Evolutionary conservation across 1,139 yeast species (phyloP).

Genomic region (Yamadazyma sp.): DNA sequence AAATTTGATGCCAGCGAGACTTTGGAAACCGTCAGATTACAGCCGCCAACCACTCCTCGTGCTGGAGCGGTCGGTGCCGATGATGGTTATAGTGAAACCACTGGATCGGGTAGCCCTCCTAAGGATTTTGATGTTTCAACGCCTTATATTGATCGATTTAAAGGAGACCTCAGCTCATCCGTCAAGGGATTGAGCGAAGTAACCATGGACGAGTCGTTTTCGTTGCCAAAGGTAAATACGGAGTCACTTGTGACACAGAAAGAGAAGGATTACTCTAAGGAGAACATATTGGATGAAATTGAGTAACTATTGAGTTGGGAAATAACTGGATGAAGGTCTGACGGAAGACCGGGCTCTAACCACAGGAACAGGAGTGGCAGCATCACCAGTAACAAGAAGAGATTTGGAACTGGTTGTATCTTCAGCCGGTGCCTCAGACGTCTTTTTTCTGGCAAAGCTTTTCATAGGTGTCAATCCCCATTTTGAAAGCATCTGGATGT

Average conservation of each 20-base stretch:
- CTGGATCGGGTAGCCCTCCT: not conserved
- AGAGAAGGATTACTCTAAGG: conserved; percentile 8
- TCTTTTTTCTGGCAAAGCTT: too few species aligned
- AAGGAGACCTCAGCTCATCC: not conserved
- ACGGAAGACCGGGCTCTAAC: too few species aligned
- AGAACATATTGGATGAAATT: conserved; percentile 10
- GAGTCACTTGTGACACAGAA: conserved; percentile 11
- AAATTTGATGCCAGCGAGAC: conserved; percentile 11
- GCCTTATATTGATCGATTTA: conserved; percentile 2
- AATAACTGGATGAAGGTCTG: too few species aligned
- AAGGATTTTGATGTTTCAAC: conserved; percentile 2
- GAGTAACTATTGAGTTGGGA: not conserved
- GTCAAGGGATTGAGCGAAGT: conserved; percentile 1
- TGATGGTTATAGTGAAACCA: not conserved
- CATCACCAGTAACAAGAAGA: too few species aligned
- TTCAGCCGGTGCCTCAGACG: too few species aligned
- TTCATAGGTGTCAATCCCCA: conserved; percentile 78
- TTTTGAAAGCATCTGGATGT: conserved; percentile 59
- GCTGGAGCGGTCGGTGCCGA: not conserved
- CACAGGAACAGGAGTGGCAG: too few species aligned
- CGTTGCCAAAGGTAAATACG: conserved; percentile 27
- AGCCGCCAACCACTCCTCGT: conserved; percentile 1
- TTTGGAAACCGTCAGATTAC: conserved; percentile 15
- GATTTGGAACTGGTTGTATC: too few species aligned
- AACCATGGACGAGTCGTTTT: conserved; percentile 29